Evolutionary conservation across 1,284 basidiomycete genomes (phyloP).

Genomic region (Ceratobasidium sp.): DNA sequence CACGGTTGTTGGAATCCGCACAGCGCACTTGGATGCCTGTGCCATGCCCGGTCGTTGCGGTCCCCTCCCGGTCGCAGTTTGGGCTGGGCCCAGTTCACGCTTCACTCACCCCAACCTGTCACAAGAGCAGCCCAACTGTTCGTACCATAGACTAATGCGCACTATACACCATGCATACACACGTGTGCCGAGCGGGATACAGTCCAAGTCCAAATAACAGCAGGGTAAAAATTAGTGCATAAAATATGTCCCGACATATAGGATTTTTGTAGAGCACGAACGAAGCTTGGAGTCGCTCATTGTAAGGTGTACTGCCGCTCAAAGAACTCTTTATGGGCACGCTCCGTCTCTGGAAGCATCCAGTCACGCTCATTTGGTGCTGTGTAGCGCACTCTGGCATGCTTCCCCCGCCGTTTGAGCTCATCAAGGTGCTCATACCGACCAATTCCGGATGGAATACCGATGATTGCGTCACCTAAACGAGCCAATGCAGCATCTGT

Average conservation of each 20-base stretch:
- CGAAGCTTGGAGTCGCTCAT: not conserved
- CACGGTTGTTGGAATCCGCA: slow-evolving; percentile 16
- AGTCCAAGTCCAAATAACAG: too few relatives aligned
- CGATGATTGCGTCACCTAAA: slow-evolving; percentile 29
- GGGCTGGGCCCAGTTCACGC: too few relatives aligned
- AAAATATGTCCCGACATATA: not conserved
- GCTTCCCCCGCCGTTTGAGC: slow-evolving; percentile 19
- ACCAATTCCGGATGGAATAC: slow-evolving; percentile 25
- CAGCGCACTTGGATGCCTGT: slow-evolving; percentile 35
- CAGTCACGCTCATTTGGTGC: slow-evolving; percentile 35
- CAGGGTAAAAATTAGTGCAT: too few relatives aligned
- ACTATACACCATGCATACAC: too few relatives aligned
- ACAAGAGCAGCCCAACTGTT: too few relatives aligned
- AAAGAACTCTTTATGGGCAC: slow-evolving; percentile 40
- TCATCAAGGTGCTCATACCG: slow-evolving; percentile 38
- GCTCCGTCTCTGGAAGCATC: slow-evolving; percentile 19
- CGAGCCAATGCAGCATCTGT: not conserved
- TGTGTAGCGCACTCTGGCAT: slow-evolving; percentile 25
- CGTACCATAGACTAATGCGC: too few relatives aligned
- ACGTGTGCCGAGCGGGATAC: too few relatives aligned
- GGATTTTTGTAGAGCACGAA: too few relatives aligned
- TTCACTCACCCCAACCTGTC: too few relatives aligned
- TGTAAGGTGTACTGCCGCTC: slow-evolving; percentile 28
- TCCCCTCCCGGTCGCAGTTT: too few relatives aligned
- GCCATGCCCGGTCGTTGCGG: too few relatives aligned